Evolutionary conservation across 352 stramenopile species (phyloP).

Genomic region (Phytophthora hybrid): DNA sequence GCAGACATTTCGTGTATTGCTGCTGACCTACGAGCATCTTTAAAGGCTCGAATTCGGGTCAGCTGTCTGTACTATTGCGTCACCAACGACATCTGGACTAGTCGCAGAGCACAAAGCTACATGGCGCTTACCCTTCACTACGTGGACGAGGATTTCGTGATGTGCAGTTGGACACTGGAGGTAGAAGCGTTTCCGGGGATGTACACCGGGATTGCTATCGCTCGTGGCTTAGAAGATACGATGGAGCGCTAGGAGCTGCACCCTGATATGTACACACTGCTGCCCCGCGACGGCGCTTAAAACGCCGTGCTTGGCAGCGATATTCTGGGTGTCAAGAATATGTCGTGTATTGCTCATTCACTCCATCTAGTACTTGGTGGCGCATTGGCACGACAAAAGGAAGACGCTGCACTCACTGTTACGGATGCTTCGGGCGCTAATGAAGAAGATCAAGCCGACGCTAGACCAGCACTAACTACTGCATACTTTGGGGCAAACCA

Average conservation of each 20-base stretch:
- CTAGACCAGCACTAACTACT: neutral
- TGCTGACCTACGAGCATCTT: constrained; percentile 10
- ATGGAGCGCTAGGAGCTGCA: neutral
- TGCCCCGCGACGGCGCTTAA: neutral
- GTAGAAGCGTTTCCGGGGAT: neutral
- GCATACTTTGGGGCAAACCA: neutral
- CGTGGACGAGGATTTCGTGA: neutral
- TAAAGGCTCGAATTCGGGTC: constrained; percentile 2
- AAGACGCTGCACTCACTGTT: neutral
- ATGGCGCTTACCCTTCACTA: constrained; percentile 21
- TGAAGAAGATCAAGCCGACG: neutral
- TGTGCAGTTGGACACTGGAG: neutral
- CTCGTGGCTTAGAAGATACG: neutral
- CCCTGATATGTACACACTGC: neutral
- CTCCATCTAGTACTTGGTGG: neutral
- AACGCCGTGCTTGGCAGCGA: neutral
- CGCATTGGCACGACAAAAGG: neutral
- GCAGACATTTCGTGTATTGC: constrained; percentile 7
- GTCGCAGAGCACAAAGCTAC: neutral
- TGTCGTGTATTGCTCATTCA: neutral
- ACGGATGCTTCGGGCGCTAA: neutral
- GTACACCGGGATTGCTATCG: neutral
- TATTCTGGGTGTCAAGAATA: neutral
- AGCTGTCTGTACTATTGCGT: constrained; percentile 5
- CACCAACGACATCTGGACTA: constrained; percentile 22